phyloP scores from a whole-genome alignment of 2,329 filamentous ascomycete genomes.

The Epichloe sp. region DNA sequence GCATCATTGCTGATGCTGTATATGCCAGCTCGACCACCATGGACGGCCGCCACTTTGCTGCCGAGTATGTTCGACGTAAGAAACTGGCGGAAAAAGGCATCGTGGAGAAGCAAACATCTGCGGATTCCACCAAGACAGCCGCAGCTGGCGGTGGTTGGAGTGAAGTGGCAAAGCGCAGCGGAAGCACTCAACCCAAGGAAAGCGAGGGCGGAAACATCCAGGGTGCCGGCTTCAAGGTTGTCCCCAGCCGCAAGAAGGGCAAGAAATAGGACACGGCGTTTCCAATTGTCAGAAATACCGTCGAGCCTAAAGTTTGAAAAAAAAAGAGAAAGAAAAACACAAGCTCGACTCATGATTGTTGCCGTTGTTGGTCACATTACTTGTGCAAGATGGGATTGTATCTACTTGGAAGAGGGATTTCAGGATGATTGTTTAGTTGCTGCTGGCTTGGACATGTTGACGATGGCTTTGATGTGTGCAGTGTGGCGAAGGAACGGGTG shows the following conservation, averaged over 20 bases:
- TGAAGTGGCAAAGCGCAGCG: constrained; percentile 91
- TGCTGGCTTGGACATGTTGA: not conserved
- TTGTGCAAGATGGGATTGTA: not conserved
- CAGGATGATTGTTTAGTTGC: not conserved
- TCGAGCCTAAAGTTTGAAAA: constrained; percentile 2
- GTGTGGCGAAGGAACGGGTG: not conserved
- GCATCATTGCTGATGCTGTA: constrained; percentile 80
- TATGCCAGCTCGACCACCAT: constrained; percentile 80
- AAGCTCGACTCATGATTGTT: not conserved
- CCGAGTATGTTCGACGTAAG: constrained; percentile 87
- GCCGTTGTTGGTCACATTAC: not conserved
- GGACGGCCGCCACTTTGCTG: constrained; percentile 83
- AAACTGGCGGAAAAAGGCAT: constrained; percentile 89
- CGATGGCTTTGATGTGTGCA: not conserved
- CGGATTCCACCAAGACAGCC: constrained; percentile 32
- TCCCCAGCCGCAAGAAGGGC: constrained; percentile 84
- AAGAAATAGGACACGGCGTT: constrained; percentile 42
- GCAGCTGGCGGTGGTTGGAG: constrained; percentile 64
- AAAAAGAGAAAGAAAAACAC: not conserved
- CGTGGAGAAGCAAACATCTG: constrained; percentile 57
- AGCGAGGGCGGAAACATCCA: constrained; percentile 27
- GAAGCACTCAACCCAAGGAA: constrained; percentile 28
- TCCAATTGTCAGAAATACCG: constrained; percentile 6
- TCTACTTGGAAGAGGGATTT: not conserved
- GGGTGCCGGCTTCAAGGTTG: constrained; percentile 69